Base-by-base conservation (phyloP, 2,329 filamentous ascomycete genomes). In the Fusarium nelsonii region DNA sequence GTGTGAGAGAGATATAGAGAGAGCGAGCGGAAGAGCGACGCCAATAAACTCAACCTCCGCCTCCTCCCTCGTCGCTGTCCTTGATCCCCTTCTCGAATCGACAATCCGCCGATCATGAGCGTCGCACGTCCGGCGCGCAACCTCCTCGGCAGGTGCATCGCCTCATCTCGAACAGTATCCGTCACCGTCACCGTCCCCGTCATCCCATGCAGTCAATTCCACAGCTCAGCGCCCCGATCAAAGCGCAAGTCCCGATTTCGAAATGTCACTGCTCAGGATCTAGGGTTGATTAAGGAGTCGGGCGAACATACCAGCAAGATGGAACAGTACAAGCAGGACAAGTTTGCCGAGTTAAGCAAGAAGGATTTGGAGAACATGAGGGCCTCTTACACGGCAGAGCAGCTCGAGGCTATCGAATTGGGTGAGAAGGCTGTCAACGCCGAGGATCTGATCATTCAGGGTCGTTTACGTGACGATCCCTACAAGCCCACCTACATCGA, bases 371-470 rank as follows among this genome's bases (percentile, higher is more conserved):
- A 85, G 63, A 75, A 81, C 20, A 84, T 97, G 60, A 80, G 81
- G 61, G 81, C 88, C 75, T 87, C 87, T 73, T 98, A 97, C 83
- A 92, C 93, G 0, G 85, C 90, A 16, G 88, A 91, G 77, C 95
- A 98, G 82, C 84, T 97, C 72, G 89, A 88, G 58, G 93, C 94
- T 59, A 89, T 98, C 77, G 85, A 92, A 80, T 91, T 92, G 48
- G 94, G 91, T 73, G 94, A 97, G 81, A 82, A 86, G 65, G 88
- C 91, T 70, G 90, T 97, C 77, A 86, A 91, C 76, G 83, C 90
- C 11, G 84, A 89, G 70, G 93, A 98, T 79, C 78, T 97, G 76
- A 84, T 90, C 41, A 84, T 88, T 34, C 91, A 96, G 81, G 92
- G 90, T 69, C 85, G 88, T 43, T 79, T 92, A 72, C 90, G 93